phyloP scores from a whole-genome alignment of 2,329 filamentous ascomycete species.

The Stachybotrys chlorohalonatus region DNA sequence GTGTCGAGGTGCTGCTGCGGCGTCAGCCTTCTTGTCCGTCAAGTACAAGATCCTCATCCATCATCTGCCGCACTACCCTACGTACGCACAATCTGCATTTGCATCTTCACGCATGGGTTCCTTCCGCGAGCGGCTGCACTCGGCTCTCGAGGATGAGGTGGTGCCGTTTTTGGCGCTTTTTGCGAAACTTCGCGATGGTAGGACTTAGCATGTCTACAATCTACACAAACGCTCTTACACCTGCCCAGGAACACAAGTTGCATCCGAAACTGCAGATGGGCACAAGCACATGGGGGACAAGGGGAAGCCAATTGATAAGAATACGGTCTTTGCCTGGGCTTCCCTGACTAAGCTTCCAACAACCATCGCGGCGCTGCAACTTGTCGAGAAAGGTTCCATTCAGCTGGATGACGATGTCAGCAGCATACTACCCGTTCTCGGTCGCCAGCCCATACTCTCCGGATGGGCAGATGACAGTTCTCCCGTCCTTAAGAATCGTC shows the following conservation, averaged over 20 bases:
- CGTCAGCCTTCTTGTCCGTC: no score
- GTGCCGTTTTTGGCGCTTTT: not conserved
- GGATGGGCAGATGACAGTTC: constrained; percentile 29
- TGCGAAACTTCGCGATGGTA: not conserved
- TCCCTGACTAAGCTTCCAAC: constrained; percentile 2
- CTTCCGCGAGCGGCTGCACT: not conserved
- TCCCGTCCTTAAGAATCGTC: constrained; percentile 16
- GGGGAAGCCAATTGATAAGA: not conserved
- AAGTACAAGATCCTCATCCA: no score
- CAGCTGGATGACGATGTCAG: constrained; percentile 36
- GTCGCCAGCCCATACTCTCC: constrained; percentile 29
- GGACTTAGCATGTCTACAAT: not conserved
- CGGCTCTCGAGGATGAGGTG: not conserved
- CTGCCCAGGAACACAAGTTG: not conserved
- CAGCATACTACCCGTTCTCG: constrained; percentile 31
- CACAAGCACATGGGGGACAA: not conserved
- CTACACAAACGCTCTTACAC: not conserved
- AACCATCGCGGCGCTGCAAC: not conserved
- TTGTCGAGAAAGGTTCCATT: constrained; percentile 20
- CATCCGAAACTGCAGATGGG: not conserved
- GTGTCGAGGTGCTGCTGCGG: no score
- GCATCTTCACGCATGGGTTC: not conserved
- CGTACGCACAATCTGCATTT: no score
- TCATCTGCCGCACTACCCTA: no score
- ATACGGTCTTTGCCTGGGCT: not conserved